A percentile compares a stretch with the other conserved stretches of the same genome.
Evolutionary conservation across 371 early-diverging fungal genomes (phyloP).

Genomic region (Saksenaea oblongispora): DNA sequence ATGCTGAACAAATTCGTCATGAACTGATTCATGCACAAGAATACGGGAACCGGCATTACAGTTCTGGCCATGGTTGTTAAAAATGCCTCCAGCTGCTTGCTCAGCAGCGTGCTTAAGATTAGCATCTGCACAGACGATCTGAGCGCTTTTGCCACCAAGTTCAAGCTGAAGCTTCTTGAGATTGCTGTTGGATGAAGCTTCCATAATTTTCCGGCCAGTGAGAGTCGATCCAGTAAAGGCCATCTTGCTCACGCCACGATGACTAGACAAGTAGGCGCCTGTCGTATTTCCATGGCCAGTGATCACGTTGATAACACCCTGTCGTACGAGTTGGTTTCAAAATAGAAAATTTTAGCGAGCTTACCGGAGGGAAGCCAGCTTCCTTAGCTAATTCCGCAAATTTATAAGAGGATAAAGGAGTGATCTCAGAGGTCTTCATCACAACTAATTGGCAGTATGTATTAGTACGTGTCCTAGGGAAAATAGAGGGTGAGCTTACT

Average conservation of each 20-base stretch:
- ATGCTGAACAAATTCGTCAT: conserved; percentile 66
- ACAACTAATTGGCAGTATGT: conserved; percentile 26
- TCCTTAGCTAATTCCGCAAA: conserved; percentile 50
- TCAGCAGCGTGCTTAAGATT: conserved; percentile 80
- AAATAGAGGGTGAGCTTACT: conserved; percentile 33
- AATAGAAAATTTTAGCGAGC: background rate
- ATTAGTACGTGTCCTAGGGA: background rate
- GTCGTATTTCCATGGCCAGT: conserved; percentile 46
- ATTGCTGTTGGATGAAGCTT: conserved; percentile 63
- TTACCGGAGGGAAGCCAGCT: conserved; percentile 50
- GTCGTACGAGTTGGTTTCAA: background rate
- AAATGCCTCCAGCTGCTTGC: conserved; percentile 70
- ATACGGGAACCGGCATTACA: conserved; percentile 89
- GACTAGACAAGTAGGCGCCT: conserved; percentile 30
- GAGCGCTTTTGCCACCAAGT: conserved; percentile 91
- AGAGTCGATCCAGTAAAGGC: conserved; percentile 72
- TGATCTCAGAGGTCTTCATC: conserved; percentile 59
- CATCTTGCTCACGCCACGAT: conserved; percentile 39
- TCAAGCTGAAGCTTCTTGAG: conserved; percentile 83
- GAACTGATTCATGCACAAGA: conserved; percentile 80
- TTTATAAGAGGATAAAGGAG: conserved; percentile 52
- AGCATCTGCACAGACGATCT: conserved; percentile 85
- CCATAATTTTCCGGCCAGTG: conserved; percentile 73
- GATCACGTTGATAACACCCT: conserved; percentile 78
- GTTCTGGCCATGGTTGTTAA: conserved; percentile 84